Conservation (phyloP, 176 grass and related monocot genomes). For the Typha latifolia region DNA sequence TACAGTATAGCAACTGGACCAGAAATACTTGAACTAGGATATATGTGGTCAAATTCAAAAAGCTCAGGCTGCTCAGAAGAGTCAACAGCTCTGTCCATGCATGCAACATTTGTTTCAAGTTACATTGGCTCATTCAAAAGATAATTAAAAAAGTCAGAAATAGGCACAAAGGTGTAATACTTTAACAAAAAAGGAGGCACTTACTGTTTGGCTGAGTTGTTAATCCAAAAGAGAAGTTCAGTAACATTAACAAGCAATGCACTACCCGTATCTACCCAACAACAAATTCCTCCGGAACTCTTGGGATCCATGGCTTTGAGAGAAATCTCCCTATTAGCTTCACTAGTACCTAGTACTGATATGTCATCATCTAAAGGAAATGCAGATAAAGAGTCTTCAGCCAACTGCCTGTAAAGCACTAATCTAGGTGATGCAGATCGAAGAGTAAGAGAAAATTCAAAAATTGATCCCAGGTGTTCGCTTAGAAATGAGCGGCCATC, state of each 20-base stretch:
- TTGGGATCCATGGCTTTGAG: conserved; percentile 16
- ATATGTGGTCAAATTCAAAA: conserved; percentile 95
- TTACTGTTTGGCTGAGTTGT: conserved; percentile 42
- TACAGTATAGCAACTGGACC: conserved; percentile 70
- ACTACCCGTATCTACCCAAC: conserved; percentile 86
- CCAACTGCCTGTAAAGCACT: conserved; percentile 74
- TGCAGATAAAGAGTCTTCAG: conserved; percentile 76
- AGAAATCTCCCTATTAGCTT: conserved; percentile 21
- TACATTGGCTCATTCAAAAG: conserved; percentile 15
- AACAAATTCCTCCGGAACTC: conserved; percentile 53
- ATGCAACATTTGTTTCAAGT: conserved; percentile 25
- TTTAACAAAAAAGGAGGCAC: conserved; percentile 17
- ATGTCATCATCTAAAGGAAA: conserved; percentile 32
- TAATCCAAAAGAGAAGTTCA: conserved; percentile 64
- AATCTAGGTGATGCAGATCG: conserved; percentile 82
- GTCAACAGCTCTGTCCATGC: conserved; percentile 32
- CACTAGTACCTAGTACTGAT: conserved; percentile 31
- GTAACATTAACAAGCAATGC: conserved; percentile 43
- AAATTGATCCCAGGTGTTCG: conserved; percentile 55
- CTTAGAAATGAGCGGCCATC: conserved; percentile 61
- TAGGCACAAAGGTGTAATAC: not conserved
- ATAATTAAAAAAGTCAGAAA: conserved; percentile 8
- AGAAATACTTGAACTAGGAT: conserved; percentile 44
- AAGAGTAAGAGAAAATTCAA: conserved; percentile 93
- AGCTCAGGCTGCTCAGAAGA: conserved; percentile 55